These are phyloP conservation scores for Pythium angustatum DNA, from an alignment of 352 stramenopile genomes.

Conservation along the genomic window DNA sequence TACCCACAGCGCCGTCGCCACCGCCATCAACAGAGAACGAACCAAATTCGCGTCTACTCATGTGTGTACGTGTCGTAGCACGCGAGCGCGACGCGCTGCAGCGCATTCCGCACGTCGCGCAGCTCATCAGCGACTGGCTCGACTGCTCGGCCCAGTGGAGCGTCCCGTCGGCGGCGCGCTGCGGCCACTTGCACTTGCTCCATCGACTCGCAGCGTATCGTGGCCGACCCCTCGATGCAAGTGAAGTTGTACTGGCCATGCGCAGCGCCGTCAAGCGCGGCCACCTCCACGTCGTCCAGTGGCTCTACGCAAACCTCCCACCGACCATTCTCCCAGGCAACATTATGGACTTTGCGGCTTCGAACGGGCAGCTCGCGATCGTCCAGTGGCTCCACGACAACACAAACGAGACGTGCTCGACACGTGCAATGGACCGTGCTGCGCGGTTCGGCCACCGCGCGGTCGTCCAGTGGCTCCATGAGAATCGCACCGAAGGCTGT, in stretches of 20 bases:
- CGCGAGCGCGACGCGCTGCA: slow-evolving; percentile 49
- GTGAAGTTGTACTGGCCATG: slow-evolving; percentile 68
- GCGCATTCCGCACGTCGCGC: slow-evolving; percentile 45
- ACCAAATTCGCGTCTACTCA: slow-evolving; percentile 25
- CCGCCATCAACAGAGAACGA: not conserved
- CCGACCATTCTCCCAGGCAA: slow-evolving; percentile 54
- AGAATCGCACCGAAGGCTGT: slow-evolving; percentile 62
- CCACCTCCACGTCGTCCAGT: slow-evolving; percentile 59
- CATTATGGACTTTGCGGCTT: slow-evolving; percentile 83
- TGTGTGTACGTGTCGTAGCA: slow-evolving; percentile 43
- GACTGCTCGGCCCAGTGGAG: slow-evolving; percentile 64
- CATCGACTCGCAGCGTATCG: slow-evolving; percentile 44
- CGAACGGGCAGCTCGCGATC: slow-evolving; percentile 63
- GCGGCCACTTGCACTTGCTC: slow-evolving; percentile 55
- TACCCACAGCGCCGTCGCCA: not conserved
- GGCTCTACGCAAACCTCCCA: slow-evolving; percentile 60
- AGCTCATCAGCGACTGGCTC: slow-evolving; percentile 51
- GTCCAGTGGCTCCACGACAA: slow-evolving; percentile 75
- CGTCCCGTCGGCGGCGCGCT: slow-evolving; percentile 52
- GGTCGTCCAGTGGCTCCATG: slow-evolving; percentile 73
- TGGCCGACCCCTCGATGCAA: slow-evolving; percentile 36
- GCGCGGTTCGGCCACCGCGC: slow-evolving; percentile 68
- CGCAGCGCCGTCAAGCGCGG: slow-evolving; percentile 70
- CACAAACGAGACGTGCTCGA: slow-evolving; percentile 68
- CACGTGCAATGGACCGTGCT: slow-evolving; percentile 76